phyloP scores from a whole-genome alignment of 2,329 filamentous ascomycete genomes.

The Neopestalotiopsis rosae region DNA sequence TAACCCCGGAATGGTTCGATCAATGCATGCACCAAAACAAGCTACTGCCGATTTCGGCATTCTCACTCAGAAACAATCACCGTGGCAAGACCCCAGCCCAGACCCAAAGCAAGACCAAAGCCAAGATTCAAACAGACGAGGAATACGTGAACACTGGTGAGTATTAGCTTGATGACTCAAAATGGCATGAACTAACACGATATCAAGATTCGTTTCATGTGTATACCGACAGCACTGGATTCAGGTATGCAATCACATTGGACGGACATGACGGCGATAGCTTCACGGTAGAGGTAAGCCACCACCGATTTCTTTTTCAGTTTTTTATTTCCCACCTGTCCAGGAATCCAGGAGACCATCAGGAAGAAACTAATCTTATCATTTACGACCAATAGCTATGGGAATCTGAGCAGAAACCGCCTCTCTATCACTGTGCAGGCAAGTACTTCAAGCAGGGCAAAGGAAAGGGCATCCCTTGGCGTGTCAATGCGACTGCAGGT shows the following conservation, averaged over 20 bases:
- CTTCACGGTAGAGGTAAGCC: constrained; percentile 63
- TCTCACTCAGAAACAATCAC: constrained; percentile 44
- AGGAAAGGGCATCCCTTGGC: constrained; percentile 39
- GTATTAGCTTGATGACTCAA: constrained; percentile 27
- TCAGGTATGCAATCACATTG: constrained; percentile 68
- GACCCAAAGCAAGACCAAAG: constrained; percentile 37
- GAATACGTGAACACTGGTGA: constrained; percentile 56
- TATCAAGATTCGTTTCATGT: constrained; percentile 65
- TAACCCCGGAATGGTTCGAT: constrained; percentile 59
- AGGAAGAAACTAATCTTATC: background rate
- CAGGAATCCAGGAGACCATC: background rate
- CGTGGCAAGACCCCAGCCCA: constrained; percentile 36
- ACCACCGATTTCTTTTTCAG: background rate
- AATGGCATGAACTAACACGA: background rate
- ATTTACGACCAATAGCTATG: constrained; percentile 61
- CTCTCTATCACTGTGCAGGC: constrained; percentile 65
- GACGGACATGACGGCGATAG: constrained; percentile 64
- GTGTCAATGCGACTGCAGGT: constrained; percentile 44
- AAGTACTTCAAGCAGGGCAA: constrained; percentile 51
- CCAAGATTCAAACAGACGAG: constrained; percentile 38
- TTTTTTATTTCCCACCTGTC: too few relatives aligned
- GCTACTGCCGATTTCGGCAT: constrained; percentile 42
- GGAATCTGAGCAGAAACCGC: constrained; percentile 65
- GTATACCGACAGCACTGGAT: constrained; percentile 66
- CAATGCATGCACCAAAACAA: constrained; percentile 42